Percentiles rank a stretch among this genome's conserved stretches.
phyloP scores from a whole-genome alignment of 345 rosid genomes.

The Pugionium dolabratum region DNA sequence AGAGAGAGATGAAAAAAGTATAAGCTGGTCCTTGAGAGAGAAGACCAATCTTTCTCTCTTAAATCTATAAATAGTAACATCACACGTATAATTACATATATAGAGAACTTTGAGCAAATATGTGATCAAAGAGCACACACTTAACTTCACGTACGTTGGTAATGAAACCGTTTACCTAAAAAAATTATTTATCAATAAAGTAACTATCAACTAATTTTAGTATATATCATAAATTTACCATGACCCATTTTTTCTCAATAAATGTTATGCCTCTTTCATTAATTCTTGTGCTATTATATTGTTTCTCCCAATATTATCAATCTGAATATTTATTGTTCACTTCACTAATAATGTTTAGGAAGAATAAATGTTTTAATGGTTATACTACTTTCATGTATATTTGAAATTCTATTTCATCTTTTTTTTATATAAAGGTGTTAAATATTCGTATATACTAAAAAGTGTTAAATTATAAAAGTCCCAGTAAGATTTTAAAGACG shows the following conservation, averaged over 20 bases:
- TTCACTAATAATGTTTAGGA: too few species aligned
- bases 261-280: conserved; percentile 8
- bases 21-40: conserved; percentile 28
- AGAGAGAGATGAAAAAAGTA: conserved; percentile 13
- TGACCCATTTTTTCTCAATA: background rate
- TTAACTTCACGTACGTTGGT: conserved; percentile 19
- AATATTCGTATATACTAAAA: too few species aligned
- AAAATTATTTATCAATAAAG: background rate
- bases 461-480: too few species aligned
- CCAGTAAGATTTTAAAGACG: too few species aligned
- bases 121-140: conserved; percentile 20
- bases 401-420: too few species aligned
- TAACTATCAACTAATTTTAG: conserved; percentile 2
- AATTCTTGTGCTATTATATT: background rate
- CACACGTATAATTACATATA: conserved; percentile 3
- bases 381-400: too few species aligned
- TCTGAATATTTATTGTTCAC: background rate
- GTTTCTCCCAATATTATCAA: background rate
- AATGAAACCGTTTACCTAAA: conserved; percentile 17
- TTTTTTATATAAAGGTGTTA: too few species aligned
- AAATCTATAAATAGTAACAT: conserved; percentile 28
- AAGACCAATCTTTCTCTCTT: conserved; percentile 13
- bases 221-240: too few species aligned
- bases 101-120: background rate
- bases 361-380: too few species aligned